A percentile compares a stretch with the other conserved stretches of the same genome.
phyloP scores from a whole-genome alignment of 495 filamentous ascomycete genomes.

The Cairneyella variabilis region DNA sequence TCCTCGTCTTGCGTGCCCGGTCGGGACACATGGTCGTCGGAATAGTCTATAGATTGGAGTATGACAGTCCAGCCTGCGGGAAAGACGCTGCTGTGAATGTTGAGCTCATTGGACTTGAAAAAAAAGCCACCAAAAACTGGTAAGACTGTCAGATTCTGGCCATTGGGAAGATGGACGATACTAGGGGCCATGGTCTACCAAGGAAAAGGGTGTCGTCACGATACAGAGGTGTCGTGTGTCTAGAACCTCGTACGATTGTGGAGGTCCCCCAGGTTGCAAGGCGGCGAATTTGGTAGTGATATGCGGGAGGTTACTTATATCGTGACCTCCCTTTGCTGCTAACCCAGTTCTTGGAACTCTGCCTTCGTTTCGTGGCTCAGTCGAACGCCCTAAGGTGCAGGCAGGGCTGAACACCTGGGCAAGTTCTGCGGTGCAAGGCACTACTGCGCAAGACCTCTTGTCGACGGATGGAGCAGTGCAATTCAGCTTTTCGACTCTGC shows the following conservation, averaged over 20 bases:
- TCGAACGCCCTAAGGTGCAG: no score
- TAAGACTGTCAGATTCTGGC: constrained; percentile 72
- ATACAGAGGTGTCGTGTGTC: background rate
- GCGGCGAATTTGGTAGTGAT: background rate
- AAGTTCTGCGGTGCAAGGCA: no score
- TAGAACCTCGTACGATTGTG: background rate
- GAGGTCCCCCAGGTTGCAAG: no score
- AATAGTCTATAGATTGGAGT: constrained; percentile 65
- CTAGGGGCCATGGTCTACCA: constrained; percentile 19
- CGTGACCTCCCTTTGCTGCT: background rate
- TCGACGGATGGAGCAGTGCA: no score
- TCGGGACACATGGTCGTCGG: constrained; percentile 28
- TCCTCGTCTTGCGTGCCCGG: constrained; percentile 20
- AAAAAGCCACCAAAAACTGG: constrained; percentile 84
- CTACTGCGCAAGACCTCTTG: no score
- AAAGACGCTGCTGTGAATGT: constrained; percentile 61
- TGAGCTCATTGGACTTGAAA: constrained; percentile 80
- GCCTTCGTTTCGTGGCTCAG: no score
- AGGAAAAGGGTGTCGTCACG: background rate
- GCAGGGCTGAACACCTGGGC: no score
- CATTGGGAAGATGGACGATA: constrained; percentile 71
- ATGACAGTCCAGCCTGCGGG: constrained; percentile 87
- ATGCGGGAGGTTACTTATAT: background rate
- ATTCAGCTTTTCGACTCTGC: no score
- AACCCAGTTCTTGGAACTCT: no score